Percentiles rank a stretch among this genome's conserved stretches.
phyloP scores from a whole-genome alignment of 371 early-diverging fungal genomes.

The Smittium mucronatum region DNA sequence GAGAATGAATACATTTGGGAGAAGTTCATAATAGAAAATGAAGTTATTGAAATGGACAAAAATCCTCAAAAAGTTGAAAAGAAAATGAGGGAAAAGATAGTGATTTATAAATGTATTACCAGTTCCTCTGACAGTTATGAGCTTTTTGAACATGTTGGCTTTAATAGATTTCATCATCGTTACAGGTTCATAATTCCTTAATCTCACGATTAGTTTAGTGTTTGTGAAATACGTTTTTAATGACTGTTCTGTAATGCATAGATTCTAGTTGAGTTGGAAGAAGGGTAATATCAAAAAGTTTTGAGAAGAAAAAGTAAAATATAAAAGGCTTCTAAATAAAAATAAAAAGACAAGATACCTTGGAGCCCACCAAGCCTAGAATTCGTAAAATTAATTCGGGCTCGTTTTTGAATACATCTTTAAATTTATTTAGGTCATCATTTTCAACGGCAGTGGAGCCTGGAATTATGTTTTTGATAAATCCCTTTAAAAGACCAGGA shows the following conservation, averaged over 20 bases:
- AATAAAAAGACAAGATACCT: neutral
- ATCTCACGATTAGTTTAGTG: constrained; percentile 18
- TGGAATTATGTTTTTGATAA: too few relatives aligned
- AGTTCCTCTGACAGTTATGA: constrained; percentile 30
- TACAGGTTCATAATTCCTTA: constrained; percentile 28
- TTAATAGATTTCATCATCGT: constrained; percentile 32
- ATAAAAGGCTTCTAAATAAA: neutral
- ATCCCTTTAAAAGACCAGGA: too few relatives aligned
- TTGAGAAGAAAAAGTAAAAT: neutral
- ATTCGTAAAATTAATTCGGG: neutral
- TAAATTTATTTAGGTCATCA: neutral
- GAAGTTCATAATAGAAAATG: neutral
- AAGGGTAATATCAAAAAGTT: neutral
- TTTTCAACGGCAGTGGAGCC: neutral
- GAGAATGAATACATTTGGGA: neutral
- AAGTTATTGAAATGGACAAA: neutral
- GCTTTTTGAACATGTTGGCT: constrained; percentile 28
- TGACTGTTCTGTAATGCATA: neutral
- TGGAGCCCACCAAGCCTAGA: neutral
- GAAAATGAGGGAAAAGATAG: neutral
- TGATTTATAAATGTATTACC: neutral
- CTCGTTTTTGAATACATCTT: neutral
- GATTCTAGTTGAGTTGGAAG: neutral
- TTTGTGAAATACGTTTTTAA: neutral
- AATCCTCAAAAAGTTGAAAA: neutral